Evolutionary conservation across 106 monocot species (phyloP).

Genomic region (Acorus gramineus): DNA sequence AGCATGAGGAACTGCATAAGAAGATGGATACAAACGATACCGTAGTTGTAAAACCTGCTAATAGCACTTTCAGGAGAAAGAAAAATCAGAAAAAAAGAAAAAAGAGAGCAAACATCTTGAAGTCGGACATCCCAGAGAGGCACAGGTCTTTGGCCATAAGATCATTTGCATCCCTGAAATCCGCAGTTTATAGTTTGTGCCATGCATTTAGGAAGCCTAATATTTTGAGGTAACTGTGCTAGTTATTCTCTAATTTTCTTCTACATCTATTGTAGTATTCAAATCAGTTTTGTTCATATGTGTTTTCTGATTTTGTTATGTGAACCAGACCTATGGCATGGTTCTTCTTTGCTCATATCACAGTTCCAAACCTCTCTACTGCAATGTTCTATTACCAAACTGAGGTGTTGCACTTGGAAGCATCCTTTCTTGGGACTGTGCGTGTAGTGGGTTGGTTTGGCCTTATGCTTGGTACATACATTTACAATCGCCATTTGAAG

Average conservation of each 20-base stretch:
- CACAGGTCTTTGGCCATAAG: conserved; percentile 3
- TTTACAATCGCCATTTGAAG: conserved; percentile 62
- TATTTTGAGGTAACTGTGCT: conserved; percentile 42
- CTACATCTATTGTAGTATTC: background rate
- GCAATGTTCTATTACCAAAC: conserved; percentile 84
- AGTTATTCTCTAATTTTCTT: background rate
- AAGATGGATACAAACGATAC: background rate
- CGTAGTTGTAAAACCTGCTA: conserved; percentile 8
- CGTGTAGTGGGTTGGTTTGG: conserved; percentile 82
- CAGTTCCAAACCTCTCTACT: conserved; percentile 74
- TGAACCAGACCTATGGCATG: conserved; percentile 71
- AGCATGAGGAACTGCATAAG: too few species aligned
- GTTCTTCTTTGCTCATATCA: conserved; percentile 67
- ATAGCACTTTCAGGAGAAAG: conserved; percentile 18
- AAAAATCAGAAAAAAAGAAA: conserved; percentile 13
- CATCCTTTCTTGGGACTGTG: conserved; percentile 64
- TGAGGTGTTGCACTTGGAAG: conserved; percentile 58
- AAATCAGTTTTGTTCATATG: background rate
- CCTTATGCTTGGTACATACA: conserved; percentile 62
- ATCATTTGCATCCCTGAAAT: conserved; percentile 37
- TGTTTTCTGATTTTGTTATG: background rate
- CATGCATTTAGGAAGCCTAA: conserved; percentile 49
- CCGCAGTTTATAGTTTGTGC: conserved; percentile 32
- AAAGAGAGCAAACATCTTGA: conserved; percentile 1
- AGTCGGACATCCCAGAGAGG: conserved; percentile 17